Evolutionary conservation across 148 eudicot genomes (phyloP), one percentile per base, ranked within the genome.

Genomic region (Pharnaceum exiguum): DNA sequence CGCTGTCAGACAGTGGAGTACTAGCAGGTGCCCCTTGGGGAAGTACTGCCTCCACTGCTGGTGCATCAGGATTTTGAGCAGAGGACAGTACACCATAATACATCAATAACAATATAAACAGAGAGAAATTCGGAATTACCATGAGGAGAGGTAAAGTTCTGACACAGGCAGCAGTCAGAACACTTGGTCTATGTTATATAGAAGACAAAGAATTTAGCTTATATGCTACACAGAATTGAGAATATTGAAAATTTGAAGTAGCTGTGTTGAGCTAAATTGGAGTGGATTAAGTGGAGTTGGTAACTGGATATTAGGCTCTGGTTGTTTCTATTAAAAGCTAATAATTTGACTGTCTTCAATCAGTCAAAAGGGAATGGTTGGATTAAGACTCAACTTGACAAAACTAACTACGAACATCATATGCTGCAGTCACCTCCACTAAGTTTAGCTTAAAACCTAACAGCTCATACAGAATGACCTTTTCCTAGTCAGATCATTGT

Each of bases 321-420:
- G n/a, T n/a, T n/a, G n/a, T n/a, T n/a, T n/a, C n/a, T n/a, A n/a
- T n/a, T n/a, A n/a, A n/a, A n/a, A n/a, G n/a, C n/a, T n/a, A n/a
- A n/a, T n/a, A n/a, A n/a, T n/a, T n/a, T n/a, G n/a, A n/a, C n/a
- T 16, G 27, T 27, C 55, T 16, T 48, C 33, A 60, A 35, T 49
- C 37, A 55, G 65, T 60, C 65, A 48, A 17, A 60, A 55, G 51
- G 65, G 65, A 35, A 48, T 48, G n/a, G 55, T 24, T 48, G 46
- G 26, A n/a, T 47, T 31, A 30, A 18, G 10, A 30, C 22, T 10
- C 51, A 31, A 45, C 51, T 19, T 29, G 50, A 43, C 19, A 11
- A 19, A 15, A n/a, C n/a, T n/a, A 3, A 19, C 11, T 10, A 10
- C 5, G 15, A 3, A 28, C 5, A 19, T 27, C 26, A 42, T 58